phyloP scores from a whole-genome alignment of 2,329 filamentous ascomycete species.

The Davidsoniella eucalypti region DNA sequence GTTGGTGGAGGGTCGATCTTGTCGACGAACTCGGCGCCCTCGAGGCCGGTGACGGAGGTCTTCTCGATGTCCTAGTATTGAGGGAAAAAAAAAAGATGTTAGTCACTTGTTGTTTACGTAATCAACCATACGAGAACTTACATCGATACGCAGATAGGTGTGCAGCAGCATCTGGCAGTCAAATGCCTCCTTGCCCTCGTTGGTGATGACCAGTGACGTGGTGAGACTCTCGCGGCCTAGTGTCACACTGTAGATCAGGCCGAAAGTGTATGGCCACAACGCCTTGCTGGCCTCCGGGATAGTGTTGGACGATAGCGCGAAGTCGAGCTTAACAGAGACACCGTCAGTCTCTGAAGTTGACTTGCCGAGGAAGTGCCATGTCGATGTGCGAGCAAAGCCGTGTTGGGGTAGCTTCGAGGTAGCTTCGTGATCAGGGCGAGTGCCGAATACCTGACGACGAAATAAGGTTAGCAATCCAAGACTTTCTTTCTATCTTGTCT shows the following conservation, averaged over 20 bases:
- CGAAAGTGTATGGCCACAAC: slow-evolving; percentile 77
- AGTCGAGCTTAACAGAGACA: slow-evolving; percentile 77
- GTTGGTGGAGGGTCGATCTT: slow-evolving; percentile 54
- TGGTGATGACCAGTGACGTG: slow-evolving; percentile 74
- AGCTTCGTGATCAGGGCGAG: slow-evolving; percentile 57
- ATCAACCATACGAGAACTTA: slow-evolving; percentile 27
- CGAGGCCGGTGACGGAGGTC: slow-evolving; percentile 57
- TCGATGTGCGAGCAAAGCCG: slow-evolving; percentile 78
- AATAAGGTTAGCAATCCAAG: background rate
- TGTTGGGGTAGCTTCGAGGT: slow-evolving; percentile 75
- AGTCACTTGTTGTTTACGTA: background rate
- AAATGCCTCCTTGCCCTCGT: slow-evolving; percentile 66
- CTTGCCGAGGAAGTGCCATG: slow-evolving; percentile 91
- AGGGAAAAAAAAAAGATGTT: background rate
- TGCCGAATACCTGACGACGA: slow-evolving; percentile 59
- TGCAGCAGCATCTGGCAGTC: slow-evolving; percentile 88
- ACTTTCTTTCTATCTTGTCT: too few relatives aligned
- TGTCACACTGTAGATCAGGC: slow-evolving; percentile 83
- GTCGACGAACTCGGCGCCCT: slow-evolving; percentile 62
- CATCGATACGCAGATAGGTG: slow-evolving; percentile 70
- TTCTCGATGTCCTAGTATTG: slow-evolving; percentile 56
- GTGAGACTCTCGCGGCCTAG: slow-evolving; percentile 57
- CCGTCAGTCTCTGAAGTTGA: slow-evolving; percentile 35
- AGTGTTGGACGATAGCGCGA: slow-evolving; percentile 64
- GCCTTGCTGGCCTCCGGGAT: slow-evolving; percentile 51